Evolutionary conservation across 2,329 filamentous ascomycete species (phyloP).

Genomic region (Ceratocystis destructans): DNA sequence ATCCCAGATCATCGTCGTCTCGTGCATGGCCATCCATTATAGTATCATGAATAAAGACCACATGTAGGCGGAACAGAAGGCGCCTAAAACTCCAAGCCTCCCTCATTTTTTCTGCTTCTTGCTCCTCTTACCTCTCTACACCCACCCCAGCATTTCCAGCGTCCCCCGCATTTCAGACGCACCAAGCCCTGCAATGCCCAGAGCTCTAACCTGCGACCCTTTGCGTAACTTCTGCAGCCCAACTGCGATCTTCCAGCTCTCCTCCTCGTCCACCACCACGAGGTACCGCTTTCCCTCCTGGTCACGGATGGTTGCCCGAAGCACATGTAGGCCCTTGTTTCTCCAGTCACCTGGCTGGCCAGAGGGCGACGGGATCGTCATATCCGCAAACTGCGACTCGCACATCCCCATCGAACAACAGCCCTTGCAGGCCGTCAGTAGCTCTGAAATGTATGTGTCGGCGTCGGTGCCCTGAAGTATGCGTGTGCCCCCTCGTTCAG

Average conservation of each 20-base stretch:
- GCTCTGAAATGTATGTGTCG: conserved; percentile 47
- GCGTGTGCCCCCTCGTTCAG: conserved; percentile 37
- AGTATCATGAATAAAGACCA: background rate
- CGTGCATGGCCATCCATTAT: background rate
- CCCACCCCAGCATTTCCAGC: conserved; percentile 47
- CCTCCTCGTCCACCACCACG: conserved; percentile 50
- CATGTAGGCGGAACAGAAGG: background rate
- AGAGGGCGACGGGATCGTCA: conserved; percentile 29
- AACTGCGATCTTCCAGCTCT: conserved; percentile 53
- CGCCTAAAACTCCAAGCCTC: background rate
- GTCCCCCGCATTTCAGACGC: conserved; percentile 39
- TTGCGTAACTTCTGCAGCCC: conserved; percentile 47
- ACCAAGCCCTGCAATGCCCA: conserved; percentile 45
- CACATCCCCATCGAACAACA: conserved; percentile 44
- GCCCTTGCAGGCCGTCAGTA: conserved; percentile 51
- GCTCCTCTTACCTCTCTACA: conserved; percentile 8
- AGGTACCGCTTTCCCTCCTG: conserved; percentile 53
- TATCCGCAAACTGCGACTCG: conserved; percentile 32
- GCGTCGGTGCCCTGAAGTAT: conserved; percentile 50
- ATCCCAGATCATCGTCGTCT: background rate
- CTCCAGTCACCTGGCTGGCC: conserved; percentile 42
- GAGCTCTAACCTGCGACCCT: conserved; percentile 45
- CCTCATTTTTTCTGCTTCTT: background rate
- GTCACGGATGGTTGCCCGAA: conserved; percentile 51
- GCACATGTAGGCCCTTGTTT: conserved; percentile 43